Conservation (phyloP, 768 basidiomycete genomes). For the Amanita pseudoporphyria region DNA sequence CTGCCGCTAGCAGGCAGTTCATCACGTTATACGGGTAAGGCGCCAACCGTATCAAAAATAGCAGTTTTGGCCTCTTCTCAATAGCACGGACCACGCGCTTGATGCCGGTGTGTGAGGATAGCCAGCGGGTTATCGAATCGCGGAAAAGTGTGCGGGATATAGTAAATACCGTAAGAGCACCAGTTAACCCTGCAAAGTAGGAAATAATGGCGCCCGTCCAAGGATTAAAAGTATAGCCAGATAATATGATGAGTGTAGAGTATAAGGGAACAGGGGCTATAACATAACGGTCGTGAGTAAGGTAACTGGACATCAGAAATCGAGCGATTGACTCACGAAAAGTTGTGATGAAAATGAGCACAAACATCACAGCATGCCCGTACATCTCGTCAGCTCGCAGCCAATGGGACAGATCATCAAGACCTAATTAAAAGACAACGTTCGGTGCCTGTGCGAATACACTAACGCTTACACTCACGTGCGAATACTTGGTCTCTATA, state of each 20-base stretch:
- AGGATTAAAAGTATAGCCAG: slow-evolving; percentile 85
- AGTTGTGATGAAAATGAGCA: slow-evolving; percentile 78
- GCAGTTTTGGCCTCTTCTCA: slow-evolving; percentile 76
- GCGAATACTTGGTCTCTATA: slow-evolving; percentile 78
- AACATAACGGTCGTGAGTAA: slow-evolving; percentile 2
- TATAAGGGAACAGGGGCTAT: slow-evolving; percentile 85
- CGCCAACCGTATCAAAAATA: slow-evolving; percentile 89
- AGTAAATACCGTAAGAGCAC: slow-evolving; percentile 77
- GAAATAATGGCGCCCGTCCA: slow-evolving; percentile 81
- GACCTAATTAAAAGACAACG: slow-evolving; percentile 25
- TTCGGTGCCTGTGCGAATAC: background rate
- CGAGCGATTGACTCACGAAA: slow-evolving; percentile 54
- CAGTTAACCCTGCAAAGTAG: slow-evolving; percentile 76
- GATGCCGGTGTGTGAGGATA: slow-evolving; percentile 60
- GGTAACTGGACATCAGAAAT: background rate
- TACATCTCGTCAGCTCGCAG: slow-evolving; percentile 60
- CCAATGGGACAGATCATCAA: slow-evolving; percentile 76
- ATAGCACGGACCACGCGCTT: slow-evolving; percentile 80
- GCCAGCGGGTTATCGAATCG: slow-evolving; percentile 61
- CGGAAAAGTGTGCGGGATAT: slow-evolving; percentile 70
- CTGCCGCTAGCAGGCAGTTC: slow-evolving; percentile 87
- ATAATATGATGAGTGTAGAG: slow-evolving; percentile 86
- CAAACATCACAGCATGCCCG: slow-evolving; percentile 74
- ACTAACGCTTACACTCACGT: slow-evolving; percentile 38
- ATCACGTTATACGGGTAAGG: slow-evolving; percentile 92